Evolutionary conservation across 768 basidiomycete species (phyloP).

Genomic region (Hirschioporus abietinus): DNA sequence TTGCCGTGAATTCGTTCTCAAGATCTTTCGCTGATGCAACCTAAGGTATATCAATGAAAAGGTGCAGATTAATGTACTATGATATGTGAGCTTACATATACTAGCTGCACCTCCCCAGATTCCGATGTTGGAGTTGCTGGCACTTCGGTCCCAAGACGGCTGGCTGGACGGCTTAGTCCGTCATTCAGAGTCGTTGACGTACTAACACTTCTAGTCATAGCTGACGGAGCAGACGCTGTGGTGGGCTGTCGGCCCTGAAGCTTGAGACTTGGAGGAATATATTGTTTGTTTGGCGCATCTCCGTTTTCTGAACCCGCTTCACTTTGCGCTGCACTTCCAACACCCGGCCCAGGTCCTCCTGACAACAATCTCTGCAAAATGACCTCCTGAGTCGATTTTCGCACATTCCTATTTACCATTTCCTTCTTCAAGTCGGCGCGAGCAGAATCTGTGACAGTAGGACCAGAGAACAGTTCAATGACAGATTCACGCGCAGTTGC

Average conservation of each 20-base stretch:
- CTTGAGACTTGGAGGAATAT: constrained; percentile 71
- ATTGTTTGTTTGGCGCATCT: constrained; percentile 48
- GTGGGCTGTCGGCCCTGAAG: constrained; percentile 50
- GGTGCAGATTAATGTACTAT: background rate
- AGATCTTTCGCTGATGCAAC: constrained; percentile 83
- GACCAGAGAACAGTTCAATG: constrained; percentile 80
- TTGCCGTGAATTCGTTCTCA: constrained; percentile 75
- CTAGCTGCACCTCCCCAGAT: constrained; percentile 46
- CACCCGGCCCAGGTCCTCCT: constrained; percentile 28
- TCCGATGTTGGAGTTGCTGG: constrained; percentile 6
- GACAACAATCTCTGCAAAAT: constrained; percentile 64
- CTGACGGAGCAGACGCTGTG: constrained; percentile 22
- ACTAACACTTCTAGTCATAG: constrained; percentile 41
- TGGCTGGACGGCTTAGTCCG: background rate
- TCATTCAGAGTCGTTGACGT: constrained; percentile 7
- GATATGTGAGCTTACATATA: constrained; percentile 50
- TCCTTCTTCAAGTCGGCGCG: constrained; percentile 92
- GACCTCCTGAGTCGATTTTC: constrained; percentile 81
- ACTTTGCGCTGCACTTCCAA: constrained; percentile 39
- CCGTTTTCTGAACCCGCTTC: constrained; percentile 58
- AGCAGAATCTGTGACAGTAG: constrained; percentile 78
- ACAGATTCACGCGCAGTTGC: constrained; percentile 78
- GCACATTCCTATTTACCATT: constrained; percentile 76
- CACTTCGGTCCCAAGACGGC: constrained; percentile 7
- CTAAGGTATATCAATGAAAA: constrained; percentile 29